Evolutionary conservation across 495 filamentous ascomycete species (phyloP), one percentile per base, ranked within the genome.

Genomic region (Monascus purpureus): DNA sequence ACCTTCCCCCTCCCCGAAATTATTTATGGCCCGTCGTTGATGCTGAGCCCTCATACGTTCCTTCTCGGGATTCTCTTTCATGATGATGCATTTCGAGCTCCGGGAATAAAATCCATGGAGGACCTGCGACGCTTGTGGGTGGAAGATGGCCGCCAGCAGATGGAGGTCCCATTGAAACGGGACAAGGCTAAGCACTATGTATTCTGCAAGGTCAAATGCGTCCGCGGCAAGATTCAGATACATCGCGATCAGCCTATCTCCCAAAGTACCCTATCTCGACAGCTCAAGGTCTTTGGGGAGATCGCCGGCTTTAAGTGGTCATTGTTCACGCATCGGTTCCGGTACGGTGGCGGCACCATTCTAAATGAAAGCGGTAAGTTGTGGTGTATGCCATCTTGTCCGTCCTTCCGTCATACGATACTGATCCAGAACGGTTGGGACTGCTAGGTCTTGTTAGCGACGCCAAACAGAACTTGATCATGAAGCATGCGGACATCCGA

Each of bases 161-260:
- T 33, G 17, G 9, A 9, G 17, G 4, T 33, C 4, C 31, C 13
- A 8, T 13, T 33, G 20, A 24, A 33, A 19, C 19, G 4, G 8
- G 31, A 33, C 9, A 33, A 33, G 19, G 31, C 31, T 6, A 13
- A 33, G 5, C n/a, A 25, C 8, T 33, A 33, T 33, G 8, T 33
- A 4, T 33, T 33, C 31, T 33, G 19, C 19, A 33, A 25, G 19
- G 12, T 24, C 8, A 15, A 23, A 15, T 11, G 11, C 7, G 19
- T 33, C 19, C 11, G 23, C 16, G 19, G 31, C 8, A 24, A 8
- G 18, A 19, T 24, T n/a, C 5, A 14, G 8, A 13, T 33, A 8
- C 31, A 25, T n/a, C 19, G 13, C 8, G 17, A 19, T 20, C 17
- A 33, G 17, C 31, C 13, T 5, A 33, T 33, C 7, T 9, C 8